Base-by-base conservation (phyloP, 225 moss, liverwort and hornwort genomes). In the Polytrichum commune region DNA sequence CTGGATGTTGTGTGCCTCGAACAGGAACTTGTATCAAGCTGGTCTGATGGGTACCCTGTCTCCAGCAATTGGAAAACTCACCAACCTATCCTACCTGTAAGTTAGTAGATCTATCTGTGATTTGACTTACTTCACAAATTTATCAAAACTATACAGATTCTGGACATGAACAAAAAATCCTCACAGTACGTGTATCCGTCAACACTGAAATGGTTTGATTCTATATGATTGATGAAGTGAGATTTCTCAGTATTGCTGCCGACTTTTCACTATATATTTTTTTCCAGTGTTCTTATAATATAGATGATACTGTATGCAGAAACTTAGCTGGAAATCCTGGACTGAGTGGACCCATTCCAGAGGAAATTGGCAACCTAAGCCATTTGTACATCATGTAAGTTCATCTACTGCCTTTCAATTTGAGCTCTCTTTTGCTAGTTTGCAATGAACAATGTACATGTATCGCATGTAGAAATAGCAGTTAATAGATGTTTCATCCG, bases 261-360 rank as follows among this genome's bases (percentile, higher is more conserved):
- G 8, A 57, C 57, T 19, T n/a, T 57, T 19, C 57, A 57, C 8
- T 2, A 1, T 38, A 30, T 16, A 6, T 63, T 63, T 16, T 16
- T 26, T 8, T 27, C 24, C 4, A 63, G 5, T 23, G 2, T 25
- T 63, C 62, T 27, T 28, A 13, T 23, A 10, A 23, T 63, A 26
- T 27, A 63, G 18, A 18, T 63, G 26, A 25, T 25, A 5, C 7
- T n/a, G 19, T 65, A 64, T 68, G 73, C 76, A 87, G 87, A 64
- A 76, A 84, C 54, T 67, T 87, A 62, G 72, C 53, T 54, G 78
- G 81, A 63, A 87, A 87, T 67, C 83, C 76, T 65, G 70, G 74
- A 28, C 83, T 87, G 6, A 71, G 58, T 29, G 87, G 87, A 69
- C 16, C 72, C 23, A 87, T 87, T 69, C 87, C 87, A 60, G 63